Base-by-base conservation (phyloP, 169 alveolate genomes). In the Eimeria acervulina region DNA sequence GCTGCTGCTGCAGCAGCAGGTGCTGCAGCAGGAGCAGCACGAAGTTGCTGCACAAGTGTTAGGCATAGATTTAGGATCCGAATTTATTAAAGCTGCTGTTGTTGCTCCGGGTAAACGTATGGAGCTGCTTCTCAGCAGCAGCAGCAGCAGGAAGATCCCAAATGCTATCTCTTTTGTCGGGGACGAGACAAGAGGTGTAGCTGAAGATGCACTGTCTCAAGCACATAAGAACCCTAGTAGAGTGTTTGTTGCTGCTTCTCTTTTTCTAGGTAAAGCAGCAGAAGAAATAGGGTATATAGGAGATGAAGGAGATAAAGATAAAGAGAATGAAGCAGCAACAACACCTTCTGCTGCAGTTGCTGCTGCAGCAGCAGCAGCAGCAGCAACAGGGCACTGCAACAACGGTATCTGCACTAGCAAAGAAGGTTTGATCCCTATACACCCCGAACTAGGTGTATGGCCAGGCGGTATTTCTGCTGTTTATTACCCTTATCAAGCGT, bases 41-140 rank as follows among this genome's bases (percentile, higher is more conserved):
- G n/a, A 26, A 74, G 85, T 40, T 15, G 47, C 3, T 17, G 97
- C 90, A n/a, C 89, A 80, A 40, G 95, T 95, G n/a, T 80, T 95
- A 19, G 97, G 97, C 8, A 47, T 95, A n/a, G 97, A 95, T 51
- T 42, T 95, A 17, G 97, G 97, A 10, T 78, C 94, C 8, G 94
- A 93, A 87, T 95, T 59, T 36, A 68, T 95, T 26, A 95, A 95
- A 91, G 97, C 87, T 40, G 97, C 95, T 0, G 17, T 87, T 26
- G 96, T 95, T 23, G 91, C 93, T 6, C 95, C 96, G 1, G 96
- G 96, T 42, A 87, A 76, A n/a, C 93, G 89, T 2, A 90, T 96
- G 38, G 97, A 96, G 63, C 66, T 93, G 47, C 61, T 96, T 31
- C 72, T 95, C 87, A 94, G 76, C 89, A n/a, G 44, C 44, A 61